Evolutionary conservation across 768 basidiomycete species (phyloP), one percentile per base, ranked within the genome.

Genomic region (Russula virescens): DNA sequence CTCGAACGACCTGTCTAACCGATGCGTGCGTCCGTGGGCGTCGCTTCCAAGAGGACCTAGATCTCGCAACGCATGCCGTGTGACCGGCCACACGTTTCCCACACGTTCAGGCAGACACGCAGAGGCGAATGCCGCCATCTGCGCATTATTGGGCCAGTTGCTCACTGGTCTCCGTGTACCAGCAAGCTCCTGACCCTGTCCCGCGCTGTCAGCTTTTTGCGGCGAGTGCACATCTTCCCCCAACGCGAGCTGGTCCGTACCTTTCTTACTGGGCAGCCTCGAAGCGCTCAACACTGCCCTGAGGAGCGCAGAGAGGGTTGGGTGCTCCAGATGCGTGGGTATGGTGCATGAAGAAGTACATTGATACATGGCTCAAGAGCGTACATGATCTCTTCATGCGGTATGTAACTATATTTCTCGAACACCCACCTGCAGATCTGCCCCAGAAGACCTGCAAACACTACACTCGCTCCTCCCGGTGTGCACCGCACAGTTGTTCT

Each of bases 321-420:
- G 63, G 72, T 78, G 61, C 74, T 58, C 58, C 81, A 60, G 86
- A 87, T 61, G 90, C 91, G 61, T 78, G 89, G 48, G 83, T 87
- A 40, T 77, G 87, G 40, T 94, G 87, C 74, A 77, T 96, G 65
- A 87, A 91, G 69, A 87, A 84, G 71, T 94, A 93, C 73, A 84
- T 95, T 66, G 95, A 96, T 70, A 74, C 86, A 13, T 97, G 95
- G 87, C 79, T 94, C 55, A 95, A 98, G 75, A 87, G 90, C 49
- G 89, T 93, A 23, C 90, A 95, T 75, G 94, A 98, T 73, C 84
- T 95, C 73, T 81, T 96, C 68, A 89, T 89, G 18, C 94, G 95
- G 71, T 97, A 86, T 69, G n/a, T n/a, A n/a, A 81, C 87, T 3
- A 94, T 97, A 65, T 96, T 97, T 73, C 83, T 94, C 40, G 89